These are phyloP conservation scores for Fusarium aywerte DNA, from an alignment of 2,329 filamentous ascomycete species.

Conservation along the genomic window DNA sequence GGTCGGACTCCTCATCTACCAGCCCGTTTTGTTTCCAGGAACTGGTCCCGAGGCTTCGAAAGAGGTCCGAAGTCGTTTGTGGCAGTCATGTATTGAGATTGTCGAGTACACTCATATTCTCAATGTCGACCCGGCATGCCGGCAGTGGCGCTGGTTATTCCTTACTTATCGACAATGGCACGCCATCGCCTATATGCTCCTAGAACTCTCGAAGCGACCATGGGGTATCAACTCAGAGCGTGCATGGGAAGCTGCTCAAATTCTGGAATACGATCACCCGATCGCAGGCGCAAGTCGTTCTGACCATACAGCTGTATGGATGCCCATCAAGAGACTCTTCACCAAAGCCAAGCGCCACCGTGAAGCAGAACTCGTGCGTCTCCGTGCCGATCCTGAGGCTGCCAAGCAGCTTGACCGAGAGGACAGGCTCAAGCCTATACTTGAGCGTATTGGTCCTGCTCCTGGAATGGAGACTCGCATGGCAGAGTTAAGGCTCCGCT, in stretches of 20 bases:
- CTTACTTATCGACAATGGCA: conserved; percentile 36
- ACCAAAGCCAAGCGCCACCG: conserved; percentile 33
- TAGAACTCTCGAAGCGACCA: conserved; percentile 30
- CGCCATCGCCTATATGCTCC: conserved; percentile 36
- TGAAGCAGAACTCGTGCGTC: conserved; percentile 22
- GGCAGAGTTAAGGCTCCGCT: conserved; percentile 29
- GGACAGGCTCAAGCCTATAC: conserved; percentile 32
- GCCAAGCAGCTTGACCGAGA: conserved; percentile 31
- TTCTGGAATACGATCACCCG: conserved; percentile 37
- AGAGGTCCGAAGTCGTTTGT: conserved; percentile 31
- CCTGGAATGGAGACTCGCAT: conserved; percentile 38
- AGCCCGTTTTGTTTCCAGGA: conserved; percentile 34
- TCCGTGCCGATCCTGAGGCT: conserved; percentile 31
- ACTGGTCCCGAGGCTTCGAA: conserved; percentile 29
- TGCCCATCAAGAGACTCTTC: conserved; percentile 35
- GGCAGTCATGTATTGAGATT: conserved; percentile 39
- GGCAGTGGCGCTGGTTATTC: conserved; percentile 38
- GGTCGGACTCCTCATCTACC: conserved; percentile 34
- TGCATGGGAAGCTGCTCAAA: conserved; percentile 38
- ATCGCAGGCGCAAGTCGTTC: conserved; percentile 22
- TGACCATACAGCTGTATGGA: conserved; percentile 37
- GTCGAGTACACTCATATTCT: conserved; percentile 38
- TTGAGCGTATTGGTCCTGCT: conserved; percentile 34
- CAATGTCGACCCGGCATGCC: conserved; percentile 31
- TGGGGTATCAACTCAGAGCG: conserved; percentile 35